Base-by-base conservation (phyloP, 2,329 filamentous ascomycete species). In the Fusarium sp. region DNA sequence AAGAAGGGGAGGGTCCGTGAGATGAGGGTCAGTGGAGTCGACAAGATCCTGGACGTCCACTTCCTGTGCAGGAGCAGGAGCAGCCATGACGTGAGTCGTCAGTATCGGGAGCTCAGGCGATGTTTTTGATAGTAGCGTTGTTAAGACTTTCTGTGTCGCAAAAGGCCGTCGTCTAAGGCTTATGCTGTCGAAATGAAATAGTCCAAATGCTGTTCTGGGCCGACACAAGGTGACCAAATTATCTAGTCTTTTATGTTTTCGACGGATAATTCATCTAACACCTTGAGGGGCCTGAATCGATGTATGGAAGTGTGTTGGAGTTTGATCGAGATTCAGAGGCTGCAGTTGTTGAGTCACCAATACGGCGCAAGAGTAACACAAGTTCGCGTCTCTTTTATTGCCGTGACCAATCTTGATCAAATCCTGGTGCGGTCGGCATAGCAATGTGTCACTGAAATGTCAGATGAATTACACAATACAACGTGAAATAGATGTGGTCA, bases 1-100 rank as follows among this genome's bases (percentile, higher is more conserved):
- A 65, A 98, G 85, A 15, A 98, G 85, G n/a, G 90, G 86, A 30
- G 94, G 94, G 75, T 98, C 94, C 25, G 88, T 91, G 41, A 82
- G 74, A 62, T 84, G 81, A 73, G 88, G 77, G 72, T 82, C 79
- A 46, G 76, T 75, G 52, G 76, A 72, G 62, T 73, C 64, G 58
- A 60, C 60, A 62, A 58, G 64, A 49, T 73, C 71, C 72, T 62
- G 70, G 46, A 72, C 48, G 66, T 62, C 53, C 48, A 51, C 63
- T 52, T 63, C 53, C 51, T 49, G 63, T 56, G 63, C 66, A 63
- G 66, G 57, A 58, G 69, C 72, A 53, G 69, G 57, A 58, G 69
- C 72, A 53, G 69, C 65, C 75, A 75, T 77, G 67, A 55, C 60
- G 67, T 70, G 67, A 56, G 48, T 55, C 11, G 30, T 41, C 34